Base-by-base conservation (phyloP, 805 yeast genomes). In the Metschnikowia continentalis region DNA sequence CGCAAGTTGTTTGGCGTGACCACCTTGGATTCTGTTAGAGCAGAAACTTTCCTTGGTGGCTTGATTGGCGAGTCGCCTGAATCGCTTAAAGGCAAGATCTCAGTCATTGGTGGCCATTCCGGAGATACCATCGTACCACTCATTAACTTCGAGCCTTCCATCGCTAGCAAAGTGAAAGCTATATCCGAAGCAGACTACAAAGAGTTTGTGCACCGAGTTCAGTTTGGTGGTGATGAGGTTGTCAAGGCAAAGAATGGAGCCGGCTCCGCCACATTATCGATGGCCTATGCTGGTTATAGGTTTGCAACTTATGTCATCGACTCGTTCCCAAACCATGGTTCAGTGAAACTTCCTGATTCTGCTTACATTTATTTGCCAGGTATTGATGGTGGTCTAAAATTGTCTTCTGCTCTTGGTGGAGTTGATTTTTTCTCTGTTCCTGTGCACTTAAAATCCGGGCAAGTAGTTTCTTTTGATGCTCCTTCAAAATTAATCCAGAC, bases 341-440 rank as follows among this genome's bases (percentile, higher is more conserved):
- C 22, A 3, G 48, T 39, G 13, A 23, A 22, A 3, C 50, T 72
- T 15, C 75, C 79, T 5, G 83, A 79, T 54, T 73, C 80, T 8
- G 71, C 82, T 3, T 79, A 73, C 60, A 65, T 79, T 32, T 80
- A 80, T 61, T 75, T 86, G 55, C 80, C 81, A 13, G 83, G 81
- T 17, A 61, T 80, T 22, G 69, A 69, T 37, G 73, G 77, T 42
- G 88, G 86, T 33, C 61, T 68, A 33, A 62, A 65, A 46, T 68
- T 79, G 41, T 67, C 76, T 10, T 47, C 66, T 11, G 54, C 64
- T 52, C 67, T 72, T 50, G 64, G 73, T 32, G 71, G 74, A 3
- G 70, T 68, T 19, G 74, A 70, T 6, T 79, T 71, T 62, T 79
- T 79, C 58, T 73, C 81, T 10, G 68, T 78, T 19, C 83, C 83